Base-by-base conservation (phyloP, 2,329 filamentous ascomycete species). In the Scytalidium sp. region DNA sequence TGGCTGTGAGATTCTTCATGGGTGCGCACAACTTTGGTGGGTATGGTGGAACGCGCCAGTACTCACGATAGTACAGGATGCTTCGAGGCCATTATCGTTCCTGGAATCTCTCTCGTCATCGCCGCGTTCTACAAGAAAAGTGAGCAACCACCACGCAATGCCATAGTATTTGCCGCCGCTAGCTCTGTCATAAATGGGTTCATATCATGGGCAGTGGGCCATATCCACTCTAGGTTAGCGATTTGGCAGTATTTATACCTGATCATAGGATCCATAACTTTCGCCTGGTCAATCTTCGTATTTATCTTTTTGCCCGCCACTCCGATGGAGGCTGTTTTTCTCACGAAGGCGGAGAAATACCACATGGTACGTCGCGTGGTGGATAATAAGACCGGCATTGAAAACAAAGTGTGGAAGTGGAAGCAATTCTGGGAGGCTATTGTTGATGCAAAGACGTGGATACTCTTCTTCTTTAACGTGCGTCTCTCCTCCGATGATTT, bases 301-400 rank as follows among this genome's bases (percentile, higher is more conserved):
- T 64, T 69, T 39, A 73, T 67, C 60, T 51, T 73, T 51, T 61
- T 79, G 19, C 76, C 77, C 0, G 75, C 76, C 57, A 72, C 68
- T 3, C 75, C 74, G 1, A 73, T 77, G 60, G 62, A 68, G 46
- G 72, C 75, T 3, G 36, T 44, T 4, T 73, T 66, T 60, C 54
- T 73, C 19, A 65, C 59, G 2, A 59, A 67, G 25, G 56, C 53
- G 17, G 70, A 73, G 55, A 68, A 69, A 52, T 68, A 73, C 5
- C 70, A 68, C 1, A 66, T 78, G 3, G 64, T 78, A 29, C 74
- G 74, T 61, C 73, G 76, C 47, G 70, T 81, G 48, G 74, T 70
- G 29, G 68, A 75, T 47, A 81, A 82, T 63, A 73, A 80, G 64
- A 80, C 75, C 2, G 78, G 79, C 23, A 73, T 80, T 32, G 66